A percentile compares a stretch with the other conserved stretches of the same genome.
phyloP scores from a whole-genome alignment of 306 rosid genomes.

The Casuarina glauca region DNA sequence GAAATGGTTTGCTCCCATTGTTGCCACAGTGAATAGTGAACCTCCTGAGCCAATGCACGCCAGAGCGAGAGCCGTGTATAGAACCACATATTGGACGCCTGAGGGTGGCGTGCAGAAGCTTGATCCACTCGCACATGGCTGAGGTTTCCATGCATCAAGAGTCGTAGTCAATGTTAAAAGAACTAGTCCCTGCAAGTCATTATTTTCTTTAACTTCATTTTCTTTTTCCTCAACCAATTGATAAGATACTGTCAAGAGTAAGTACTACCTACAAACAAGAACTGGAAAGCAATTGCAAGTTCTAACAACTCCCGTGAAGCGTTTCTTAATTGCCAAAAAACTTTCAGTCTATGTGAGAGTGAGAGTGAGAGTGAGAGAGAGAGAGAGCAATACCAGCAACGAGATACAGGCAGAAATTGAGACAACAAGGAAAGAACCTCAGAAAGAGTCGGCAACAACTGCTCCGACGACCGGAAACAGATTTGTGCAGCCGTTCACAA shows the following conservation, averaged over 20 bases:
- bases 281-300: too few relatives aligned
- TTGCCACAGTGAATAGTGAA: constrained; percentile 20
- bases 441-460: constrained; percentile 50
- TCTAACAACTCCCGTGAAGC: too few relatives aligned
- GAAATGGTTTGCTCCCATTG: constrained; percentile 30
- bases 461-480: constrained; percentile 44
- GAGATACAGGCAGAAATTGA: constrained; percentile 24
- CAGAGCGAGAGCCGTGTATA: constrained; percentile 7
- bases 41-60: constrained; percentile 22
- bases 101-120: constrained; percentile 14
- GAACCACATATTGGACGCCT: constrained; percentile 4
- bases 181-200: constrained; percentile 20
- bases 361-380: too few relatives aligned
- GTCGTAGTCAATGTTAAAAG: constrained; percentile 21
- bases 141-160: constrained; percentile 20
- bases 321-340: too few relatives aligned
- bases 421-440: constrained; percentile 42
- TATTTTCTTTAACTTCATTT: too few relatives aligned
- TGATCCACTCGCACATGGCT: constrained; percentile 10
- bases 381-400: constrained; percentile 33
- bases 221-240: too few relatives aligned
- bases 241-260: too few relatives aligned
- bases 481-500: constrained; percentile 31
- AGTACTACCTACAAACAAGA: too few relatives aligned
- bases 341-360: too few relatives aligned